phyloP scores from a whole-genome alignment of 1,284 basidiomycete genomes.

The Leccinum fallax region DNA sequence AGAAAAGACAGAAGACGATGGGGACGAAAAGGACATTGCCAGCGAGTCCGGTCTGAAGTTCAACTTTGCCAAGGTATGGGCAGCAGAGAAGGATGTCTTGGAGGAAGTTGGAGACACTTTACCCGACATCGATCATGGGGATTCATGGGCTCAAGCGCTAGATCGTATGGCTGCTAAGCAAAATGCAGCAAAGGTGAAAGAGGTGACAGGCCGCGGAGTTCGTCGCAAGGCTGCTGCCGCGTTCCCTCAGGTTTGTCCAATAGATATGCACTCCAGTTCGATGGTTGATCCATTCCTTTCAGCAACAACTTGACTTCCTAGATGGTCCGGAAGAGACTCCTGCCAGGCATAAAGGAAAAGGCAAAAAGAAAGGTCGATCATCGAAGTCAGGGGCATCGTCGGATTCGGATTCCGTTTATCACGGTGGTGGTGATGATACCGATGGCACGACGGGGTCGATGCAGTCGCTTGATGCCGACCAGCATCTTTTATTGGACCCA shows the following conservation, averaged over 20 bases:
- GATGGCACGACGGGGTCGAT: slow-evolving; percentile 29
- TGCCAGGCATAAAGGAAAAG: slow-evolving; percentile 25
- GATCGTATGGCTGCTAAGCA: slow-evolving; percentile 62
- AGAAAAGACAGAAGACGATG: slow-evolving; percentile 78
- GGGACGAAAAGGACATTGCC: slow-evolving; percentile 53
- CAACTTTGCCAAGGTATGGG: slow-evolving; percentile 88
- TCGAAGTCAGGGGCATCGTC: slow-evolving; percentile 30
- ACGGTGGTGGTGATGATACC: slow-evolving; percentile 24
- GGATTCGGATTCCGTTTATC: slow-evolving; percentile 32
- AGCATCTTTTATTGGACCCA: slow-evolving; percentile 2
- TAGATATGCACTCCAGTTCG: neutral
- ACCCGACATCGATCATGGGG: slow-evolving; percentile 51
- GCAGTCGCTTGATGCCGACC: slow-evolving; percentile 9
- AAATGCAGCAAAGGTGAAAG: slow-evolving; percentile 46
- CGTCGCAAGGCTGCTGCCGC: slow-evolving; percentile 66
- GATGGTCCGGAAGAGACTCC: slow-evolving; percentile 34
- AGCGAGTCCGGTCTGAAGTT: slow-evolving; percentile 58
- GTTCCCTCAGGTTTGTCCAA: slow-evolving; percentile 50
- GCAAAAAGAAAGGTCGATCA: slow-evolving; percentile 28
- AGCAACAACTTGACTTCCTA: slow-evolving; percentile 39
- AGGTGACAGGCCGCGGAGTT: slow-evolving; percentile 68
- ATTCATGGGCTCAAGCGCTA: slow-evolving; percentile 79
- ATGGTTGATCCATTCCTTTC: slow-evolving; percentile 8
- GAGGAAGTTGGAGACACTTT: slow-evolving; percentile 63
- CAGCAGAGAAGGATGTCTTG: slow-evolving; percentile 69